A percentile compares a stretch with the other conserved stretches of the same genome.
phyloP scores from a whole-genome alignment of 768 basidiomycete species.

The Suillus occidentalis region DNA sequence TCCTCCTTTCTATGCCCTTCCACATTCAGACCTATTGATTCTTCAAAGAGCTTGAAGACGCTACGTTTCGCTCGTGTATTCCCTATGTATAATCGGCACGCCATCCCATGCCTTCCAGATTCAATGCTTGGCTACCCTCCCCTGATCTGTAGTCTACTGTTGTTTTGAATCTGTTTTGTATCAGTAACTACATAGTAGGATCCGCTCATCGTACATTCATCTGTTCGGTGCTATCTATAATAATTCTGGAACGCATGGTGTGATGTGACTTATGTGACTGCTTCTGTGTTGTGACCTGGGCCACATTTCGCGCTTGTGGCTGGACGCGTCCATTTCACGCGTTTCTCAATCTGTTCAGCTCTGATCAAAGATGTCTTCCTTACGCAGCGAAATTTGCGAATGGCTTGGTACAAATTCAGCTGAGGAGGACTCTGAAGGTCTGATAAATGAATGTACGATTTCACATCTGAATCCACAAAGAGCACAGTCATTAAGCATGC shows the following conservation, averaged over 20 bases:
- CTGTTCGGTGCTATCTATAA: constrained; percentile 5
- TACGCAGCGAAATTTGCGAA: constrained; percentile 23
- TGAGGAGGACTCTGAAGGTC: constrained; percentile 37
- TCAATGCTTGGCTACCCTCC: not conserved
- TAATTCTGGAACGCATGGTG: not conserved
- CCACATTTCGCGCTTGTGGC: not conserved
- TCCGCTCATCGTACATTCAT: constrained; percentile 14
- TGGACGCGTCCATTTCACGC: constrained; percentile 1
- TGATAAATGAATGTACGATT: constrained; percentile 53
- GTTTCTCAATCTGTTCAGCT: not conserved
- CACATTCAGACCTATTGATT: not conserved
- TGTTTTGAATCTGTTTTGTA: constrained; percentile 29
- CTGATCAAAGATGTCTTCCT: constrained; percentile 22
- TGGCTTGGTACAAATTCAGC: constrained; percentile 27
- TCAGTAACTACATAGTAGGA: constrained; percentile 23
- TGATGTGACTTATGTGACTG: constrained; percentile 3
- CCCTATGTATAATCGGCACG: constrained; percentile 9
- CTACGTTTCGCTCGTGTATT: constrained; percentile 4
- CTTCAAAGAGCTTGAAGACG: constrained; percentile 5
- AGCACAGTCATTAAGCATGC: constrained; percentile 13
- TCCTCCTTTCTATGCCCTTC: not conserved
- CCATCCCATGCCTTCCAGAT: constrained; percentile 6
- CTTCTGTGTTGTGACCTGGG: not conserved
- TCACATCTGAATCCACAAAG: constrained; percentile 3
- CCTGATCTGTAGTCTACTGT: constrained; percentile 19